Conservation (phyloP, 208 protist genomes). For the Zelonia costaricensis region DNA sequence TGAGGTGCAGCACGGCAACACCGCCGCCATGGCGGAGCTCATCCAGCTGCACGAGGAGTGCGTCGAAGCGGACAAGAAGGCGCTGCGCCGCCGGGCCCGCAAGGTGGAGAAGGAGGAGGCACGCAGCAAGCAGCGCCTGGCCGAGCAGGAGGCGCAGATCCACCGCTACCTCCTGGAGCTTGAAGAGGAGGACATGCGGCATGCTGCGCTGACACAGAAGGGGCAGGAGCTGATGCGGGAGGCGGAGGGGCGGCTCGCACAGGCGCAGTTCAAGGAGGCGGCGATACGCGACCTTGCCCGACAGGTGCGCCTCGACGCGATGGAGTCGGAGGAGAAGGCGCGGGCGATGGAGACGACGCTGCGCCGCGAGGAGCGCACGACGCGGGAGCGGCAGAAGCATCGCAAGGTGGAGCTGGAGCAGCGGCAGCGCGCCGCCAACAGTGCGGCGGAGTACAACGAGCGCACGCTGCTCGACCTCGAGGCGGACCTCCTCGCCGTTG, state of each 20-base stretch:
- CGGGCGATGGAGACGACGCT: constrained; percentile 45
- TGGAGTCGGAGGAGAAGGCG: constrained; percentile 42
- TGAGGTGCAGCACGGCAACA: constrained; percentile 10
- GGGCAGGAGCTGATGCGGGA: constrained; percentile 39
- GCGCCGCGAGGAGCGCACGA: constrained; percentile 27
- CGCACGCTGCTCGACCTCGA: constrained; percentile 58
- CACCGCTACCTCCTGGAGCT: constrained; percentile 56
- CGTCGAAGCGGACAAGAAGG: constrained; percentile 29
- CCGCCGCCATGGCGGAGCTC: constrained; percentile 16
- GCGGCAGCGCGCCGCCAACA: constrained; percentile 30
- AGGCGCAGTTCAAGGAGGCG: constrained; percentile 48
- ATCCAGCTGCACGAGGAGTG: constrained; percentile 23
- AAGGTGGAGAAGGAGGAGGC: constrained; percentile 40
- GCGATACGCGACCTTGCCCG: constrained; percentile 45
- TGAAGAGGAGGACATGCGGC: constrained; percentile 55
- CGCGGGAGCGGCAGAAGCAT: constrained; percentile 34
- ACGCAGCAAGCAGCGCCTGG: constrained; percentile 36
- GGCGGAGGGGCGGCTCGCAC: constrained; percentile 46
- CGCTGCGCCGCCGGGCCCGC: constrained; percentile 32
- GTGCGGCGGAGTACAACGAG: constrained; percentile 38
- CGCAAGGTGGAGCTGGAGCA: constrained; percentile 49
- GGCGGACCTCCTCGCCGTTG: constrained; percentile 36
- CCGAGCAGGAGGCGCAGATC: constrained; percentile 56
- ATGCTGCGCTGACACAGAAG: constrained; percentile 34
- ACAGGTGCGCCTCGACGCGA: constrained; percentile 41